phyloP scores from a whole-genome alignment of 495 filamentous ascomycete species.

The Polyplosphaeria fusca region DNA sequence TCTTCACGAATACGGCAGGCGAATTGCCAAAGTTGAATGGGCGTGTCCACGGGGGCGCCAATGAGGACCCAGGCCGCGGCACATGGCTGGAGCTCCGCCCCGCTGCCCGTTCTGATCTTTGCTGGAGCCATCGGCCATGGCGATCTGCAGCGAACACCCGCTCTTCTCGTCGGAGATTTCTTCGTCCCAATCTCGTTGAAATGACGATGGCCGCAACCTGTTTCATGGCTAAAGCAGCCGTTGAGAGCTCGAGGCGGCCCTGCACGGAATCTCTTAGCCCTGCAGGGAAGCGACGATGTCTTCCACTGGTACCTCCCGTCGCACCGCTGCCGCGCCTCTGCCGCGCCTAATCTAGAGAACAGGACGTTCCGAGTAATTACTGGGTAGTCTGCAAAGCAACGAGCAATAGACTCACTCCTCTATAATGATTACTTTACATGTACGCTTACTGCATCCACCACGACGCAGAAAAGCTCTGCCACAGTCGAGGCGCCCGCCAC shows the following conservation, averaged over 20 bases:
- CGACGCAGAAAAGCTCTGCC: too few species aligned
- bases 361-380: too few species aligned
- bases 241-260: background rate
- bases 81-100: background rate
- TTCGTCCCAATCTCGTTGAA: slow-evolving; percentile 1
- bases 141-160: slow-evolving; percentile 2
- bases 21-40: too few species aligned
- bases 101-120: background rate
- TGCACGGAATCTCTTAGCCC: background rate
- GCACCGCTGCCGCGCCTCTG: background rate
- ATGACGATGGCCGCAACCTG: slow-evolving; percentile 2
- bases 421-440: too few species aligned
- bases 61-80: background rate
- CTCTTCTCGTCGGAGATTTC: background rate
- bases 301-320: background rate
- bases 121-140: too few species aligned
- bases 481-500: slow-evolving; percentile 3
- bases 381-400: too few species aligned
- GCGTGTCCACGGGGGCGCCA: too few species aligned
- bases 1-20: too few species aligned
- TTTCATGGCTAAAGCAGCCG: background rate
- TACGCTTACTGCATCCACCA: too few species aligned
- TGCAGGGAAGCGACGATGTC: slow-evolving; percentile 3
- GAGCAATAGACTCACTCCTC: too few species aligned
- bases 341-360: too few species aligned